These are phyloP conservation scores for Hylodesmum podocarpum DNA, from an alignment of 306 rosid genomes.

Conservation along the genomic window DNA sequence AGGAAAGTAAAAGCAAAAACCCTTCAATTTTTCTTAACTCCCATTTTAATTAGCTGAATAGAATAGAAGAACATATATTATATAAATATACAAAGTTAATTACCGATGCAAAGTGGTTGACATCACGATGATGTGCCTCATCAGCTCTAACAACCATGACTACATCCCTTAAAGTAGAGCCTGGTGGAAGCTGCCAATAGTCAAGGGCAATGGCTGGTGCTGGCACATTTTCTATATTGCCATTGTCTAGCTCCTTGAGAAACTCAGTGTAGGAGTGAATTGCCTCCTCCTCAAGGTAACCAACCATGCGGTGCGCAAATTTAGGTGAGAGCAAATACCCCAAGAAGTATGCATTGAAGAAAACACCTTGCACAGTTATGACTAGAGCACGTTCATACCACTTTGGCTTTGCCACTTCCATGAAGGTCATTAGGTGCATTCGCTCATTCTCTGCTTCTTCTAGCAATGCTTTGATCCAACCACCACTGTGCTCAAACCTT, in stretches of 20 bases:
- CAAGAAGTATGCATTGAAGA: slow-evolving; percentile 75
- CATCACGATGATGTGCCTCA: slow-evolving; percentile 85
- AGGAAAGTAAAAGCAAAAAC: not conserved
- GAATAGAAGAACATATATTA: not conserved
- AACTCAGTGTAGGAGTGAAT: slow-evolving; percentile 77
- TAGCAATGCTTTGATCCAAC: slow-evolving; percentile 69
- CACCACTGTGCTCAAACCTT: slow-evolving; percentile 75
- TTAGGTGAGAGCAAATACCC: slow-evolving; percentile 68
- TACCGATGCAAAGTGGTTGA: slow-evolving; percentile 83
- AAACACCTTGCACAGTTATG: slow-evolving; percentile 65
- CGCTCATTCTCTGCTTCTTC: slow-evolving; percentile 90
- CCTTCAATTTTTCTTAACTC: not conserved
- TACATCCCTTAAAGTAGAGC: slow-evolving; percentile 63
- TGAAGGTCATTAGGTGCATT: slow-evolving; percentile 83
- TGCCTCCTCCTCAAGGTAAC: slow-evolving; percentile 84
- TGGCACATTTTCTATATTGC: slow-evolving; percentile 64
- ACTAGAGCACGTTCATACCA: slow-evolving; percentile 81
- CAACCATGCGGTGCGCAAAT: slow-evolving; percentile 80
- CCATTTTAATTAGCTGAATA: not conserved
- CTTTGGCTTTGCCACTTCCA: slow-evolving; percentile 67
- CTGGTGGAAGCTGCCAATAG: slow-evolving; percentile 66
- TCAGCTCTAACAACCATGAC: slow-evolving; percentile 71
- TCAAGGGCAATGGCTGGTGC: slow-evolving; percentile 83
- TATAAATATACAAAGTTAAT: too few species aligned
- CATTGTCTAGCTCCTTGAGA: slow-evolving; percentile 68